phyloP scores from a whole-genome alignment of 306 rosid genomes.

The Castanea sativa region DNA sequence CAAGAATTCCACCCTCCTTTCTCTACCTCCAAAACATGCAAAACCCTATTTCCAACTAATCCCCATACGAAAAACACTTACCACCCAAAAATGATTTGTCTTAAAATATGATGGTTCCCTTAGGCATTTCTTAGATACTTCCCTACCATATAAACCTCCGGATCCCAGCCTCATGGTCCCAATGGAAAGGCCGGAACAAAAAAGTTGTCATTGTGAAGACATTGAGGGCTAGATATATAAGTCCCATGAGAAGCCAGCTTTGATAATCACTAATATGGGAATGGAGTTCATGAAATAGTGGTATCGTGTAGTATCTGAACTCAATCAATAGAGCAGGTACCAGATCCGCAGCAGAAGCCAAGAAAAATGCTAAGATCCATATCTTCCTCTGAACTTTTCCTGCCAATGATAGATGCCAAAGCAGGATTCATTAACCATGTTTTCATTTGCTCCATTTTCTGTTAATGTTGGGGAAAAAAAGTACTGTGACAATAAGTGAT shows the following conservation, averaged over 20 bases:
- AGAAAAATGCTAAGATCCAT: slow-evolving; percentile 62
- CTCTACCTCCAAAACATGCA: not conserved
- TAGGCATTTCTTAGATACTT: not conserved
- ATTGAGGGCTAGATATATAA: slow-evolving; percentile 48
- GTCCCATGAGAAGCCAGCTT: slow-evolving; percentile 58
- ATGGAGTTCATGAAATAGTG: slow-evolving; percentile 69
- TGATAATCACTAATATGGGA: slow-evolving; percentile 35
- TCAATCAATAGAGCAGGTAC: slow-evolving; percentile 81
- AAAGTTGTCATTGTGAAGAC: slow-evolving; percentile 70
- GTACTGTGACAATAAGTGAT: not conserved
- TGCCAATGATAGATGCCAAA: slow-evolving; percentile 19
- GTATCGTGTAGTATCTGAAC: slow-evolving; percentile 83
- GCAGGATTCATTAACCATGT: not conserved
- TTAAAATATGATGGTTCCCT: not conserved
- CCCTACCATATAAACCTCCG: slow-evolving; percentile 90
- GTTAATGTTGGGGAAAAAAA: not conserved
- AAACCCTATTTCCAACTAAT: not conserved
- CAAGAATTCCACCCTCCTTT: not conserved
- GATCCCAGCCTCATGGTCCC: slow-evolving; percentile 77
- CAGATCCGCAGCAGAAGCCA: slow-evolving; percentile 78
- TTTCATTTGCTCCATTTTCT: not conserved
- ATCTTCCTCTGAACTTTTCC: slow-evolving; percentile 59
- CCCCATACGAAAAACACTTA: not conserved
- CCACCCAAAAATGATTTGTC: not conserved
- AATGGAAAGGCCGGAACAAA: slow-evolving; percentile 73